phyloP scores from a whole-genome alignment of 352 stramenopile genomes.

The Phytopythium montanum region DNA sequence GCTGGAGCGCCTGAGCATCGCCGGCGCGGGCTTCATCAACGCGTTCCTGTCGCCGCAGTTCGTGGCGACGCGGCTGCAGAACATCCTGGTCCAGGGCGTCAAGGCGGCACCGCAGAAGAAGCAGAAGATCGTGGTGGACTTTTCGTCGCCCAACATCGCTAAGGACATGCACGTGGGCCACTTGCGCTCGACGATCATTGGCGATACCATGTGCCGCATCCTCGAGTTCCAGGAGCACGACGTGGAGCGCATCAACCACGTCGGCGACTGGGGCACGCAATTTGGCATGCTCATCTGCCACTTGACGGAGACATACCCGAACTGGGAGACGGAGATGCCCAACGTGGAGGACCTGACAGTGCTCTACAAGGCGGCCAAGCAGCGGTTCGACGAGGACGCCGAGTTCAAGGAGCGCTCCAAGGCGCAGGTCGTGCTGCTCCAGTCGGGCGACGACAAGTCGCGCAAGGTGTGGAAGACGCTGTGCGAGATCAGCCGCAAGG shows the following conservation, averaged over 20 bases:
- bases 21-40: slow-evolving; percentile 98
- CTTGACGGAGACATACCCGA: slow-evolving; percentile 96
- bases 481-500: slow-evolving; percentile 79
- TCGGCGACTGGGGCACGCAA: slow-evolving; percentile 90
- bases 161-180: slow-evolving; percentile 90
- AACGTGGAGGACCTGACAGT: slow-evolving; percentile 97
- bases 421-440: slow-evolving; percentile 96
- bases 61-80: slow-evolving; percentile 61
- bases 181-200: slow-evolving; percentile 91
- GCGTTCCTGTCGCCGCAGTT: slow-evolving; percentile 89
- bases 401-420: slow-evolving; percentile 97
- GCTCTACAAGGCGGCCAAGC: slow-evolving; percentile 90
- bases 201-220: slow-evolving; percentile 83
- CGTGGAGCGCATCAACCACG: slow-evolving; percentile 83
- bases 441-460: slow-evolving; percentile 90
- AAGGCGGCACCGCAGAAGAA: slow-evolving; percentile 79
- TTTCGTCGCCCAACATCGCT: slow-evolving; percentile 85
- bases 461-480: slow-evolving; percentile 81
- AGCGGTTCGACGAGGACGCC: slow-evolving; percentile 95
- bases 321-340: slow-evolving; percentile 88
- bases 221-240: slow-evolving; percentile 86
- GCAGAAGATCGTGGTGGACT: slow-evolving; percentile 76
- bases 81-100: slow-evolving; percentile 73
- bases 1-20: slow-evolving; percentile 90
- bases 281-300: slow-evolving; percentile 99